Base-by-base conservation (phyloP, 2,329 filamentous ascomycete genomes). In the Xylariaceae sp. region DNA sequence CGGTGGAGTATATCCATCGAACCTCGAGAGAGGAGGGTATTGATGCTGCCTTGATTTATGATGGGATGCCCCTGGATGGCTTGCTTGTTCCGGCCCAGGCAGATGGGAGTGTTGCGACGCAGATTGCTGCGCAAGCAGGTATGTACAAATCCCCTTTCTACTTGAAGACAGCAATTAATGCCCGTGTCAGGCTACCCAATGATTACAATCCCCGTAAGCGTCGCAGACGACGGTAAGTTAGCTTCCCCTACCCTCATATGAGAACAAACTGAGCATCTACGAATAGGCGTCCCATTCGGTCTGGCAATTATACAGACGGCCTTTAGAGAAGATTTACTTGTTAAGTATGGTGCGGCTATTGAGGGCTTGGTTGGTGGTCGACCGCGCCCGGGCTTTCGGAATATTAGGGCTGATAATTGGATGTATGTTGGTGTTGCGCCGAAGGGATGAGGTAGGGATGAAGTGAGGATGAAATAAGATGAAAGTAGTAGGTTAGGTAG, bases 51-150 rank as follows among this genome's bases (percentile, higher is more conserved):
- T 76, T 92, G 5, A 72, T 68, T 5, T 71, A 79, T 64, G 72
- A 77, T 18, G 75, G 74, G 3, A 71, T 68, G 52, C 74, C 73
- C 17, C 75, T 91, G 1, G 80, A 84, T 58, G 88, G 82, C 1
- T 76, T 92, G 2, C 76, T 92, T 1, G 85, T 89, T 0, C 88
- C 88, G 4, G 78, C 87, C 0, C 84, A 61, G 23, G 59, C 56
- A 54, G 60, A 88, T 67, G 85, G 88, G 2, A 88, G 81, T 0
- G 86, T 89, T 70, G 82, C 82, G 3, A 84, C 84, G 62, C 84
- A 89, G 72, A 82, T 89, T 60, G 85, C 87, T 0, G 88, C 89
- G 0, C 87, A 91, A 73, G 89, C 88, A 45, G 60, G 57, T 60
- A 47, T n/a, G 35, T 1, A 4, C 10, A 2, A 35, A 4, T 3